Base-by-base conservation (phyloP, 768 basidiomycete genomes). In the Phallus indusiatus region DNA sequence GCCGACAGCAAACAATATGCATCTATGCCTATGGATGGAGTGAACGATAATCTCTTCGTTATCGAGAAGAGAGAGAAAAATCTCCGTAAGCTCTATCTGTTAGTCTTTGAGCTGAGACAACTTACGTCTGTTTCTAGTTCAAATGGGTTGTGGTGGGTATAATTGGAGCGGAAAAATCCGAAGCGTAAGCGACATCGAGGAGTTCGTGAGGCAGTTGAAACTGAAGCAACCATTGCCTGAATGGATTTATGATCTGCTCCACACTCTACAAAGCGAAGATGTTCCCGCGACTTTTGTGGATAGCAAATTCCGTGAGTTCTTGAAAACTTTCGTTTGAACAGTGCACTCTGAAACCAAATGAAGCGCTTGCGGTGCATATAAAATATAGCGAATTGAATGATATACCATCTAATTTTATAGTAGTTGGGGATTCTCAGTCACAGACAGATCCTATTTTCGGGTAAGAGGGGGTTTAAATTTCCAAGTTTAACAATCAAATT, bases 81-180 rank as follows among this genome's bases (percentile, higher is more conserved):
- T 49, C 49, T 48, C 17, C 17, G 60, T 55, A 42, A 14, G 51
- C n/a, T 12, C 9, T 11, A 42, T 4, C n/a, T 21, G 21, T 1
- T n/a, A 20, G 1, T 47, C 14, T 22, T 14, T 61, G n/a, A n/a
- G n/a, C n/a, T 61, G 20, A 20, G 5, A 9, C 22, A n/a, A 8
- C 1, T 9, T 0, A 53, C 16, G 8, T n/a, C 18, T 46, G 47
- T 28, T 28, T 14, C 4, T 20, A 64, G 63, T 64, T 11, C 16
- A 47, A 12, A 35, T 64, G 8, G 21, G 24, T 14, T 53, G 33
- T 58, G 63, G 58, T 2, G 63, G 64, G 10, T 64, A 2, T 28
- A 28, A 2, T 28, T 28, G 28, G 28, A 2, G 28, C 7, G 28
- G 28, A 28, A 2, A 28, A 28, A 28, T 28, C 7, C 28, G 28